Evolutionary conservation across 2,329 filamentous ascomycete genomes (phyloP), one percentile per base, ranked within the genome.

Genomic region (Capronia epimyces): DNA sequence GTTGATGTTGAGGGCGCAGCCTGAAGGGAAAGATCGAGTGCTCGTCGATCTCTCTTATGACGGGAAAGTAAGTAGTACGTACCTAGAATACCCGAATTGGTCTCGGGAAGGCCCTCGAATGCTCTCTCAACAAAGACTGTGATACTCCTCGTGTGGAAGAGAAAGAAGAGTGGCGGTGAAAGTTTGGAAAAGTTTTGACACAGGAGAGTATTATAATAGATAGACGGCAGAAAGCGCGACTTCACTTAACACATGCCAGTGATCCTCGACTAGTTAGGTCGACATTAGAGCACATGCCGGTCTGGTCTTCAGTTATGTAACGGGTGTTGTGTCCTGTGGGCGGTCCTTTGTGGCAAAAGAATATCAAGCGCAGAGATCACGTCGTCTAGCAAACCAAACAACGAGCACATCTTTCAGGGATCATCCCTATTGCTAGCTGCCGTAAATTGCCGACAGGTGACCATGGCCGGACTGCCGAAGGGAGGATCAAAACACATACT

Each of bases 401-500:
- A 20, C 8, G 34, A 20, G 34, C 4, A 20, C 27, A 37, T 9
- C 8, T n/a, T 20, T 20, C 31, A 13, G 9, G 15, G 9, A 34
- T 34, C 31, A 34, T 13, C 15, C 31, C 9, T n/a, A 10, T 13
- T 34, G 9, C 31, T 34, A 12, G 31, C 31, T 15, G 31, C 31
- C 12, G 15, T 10, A 34, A 5, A 34, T 34, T 15, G 13, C 8
- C 15, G 18, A 18, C 34, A 20, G 18, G 6, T 7, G n/a, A 37
- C 27, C 3, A 37, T 3, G 34, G 16, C 34, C 18, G 6, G 15
- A n/a, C 5, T 37, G 4, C 13, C 15, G n/a, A 20, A 15, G 20
- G 15, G 16, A 37, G 5, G 7, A 18, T 31, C 15, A 43, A 43
- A 29, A 31, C 18, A 43, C 41, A 31, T 43, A 43, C 41, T 43